Base-by-base conservation (phyloP, 2,329 filamentous ascomycete species). In the Nigrospora oryzae region DNA sequence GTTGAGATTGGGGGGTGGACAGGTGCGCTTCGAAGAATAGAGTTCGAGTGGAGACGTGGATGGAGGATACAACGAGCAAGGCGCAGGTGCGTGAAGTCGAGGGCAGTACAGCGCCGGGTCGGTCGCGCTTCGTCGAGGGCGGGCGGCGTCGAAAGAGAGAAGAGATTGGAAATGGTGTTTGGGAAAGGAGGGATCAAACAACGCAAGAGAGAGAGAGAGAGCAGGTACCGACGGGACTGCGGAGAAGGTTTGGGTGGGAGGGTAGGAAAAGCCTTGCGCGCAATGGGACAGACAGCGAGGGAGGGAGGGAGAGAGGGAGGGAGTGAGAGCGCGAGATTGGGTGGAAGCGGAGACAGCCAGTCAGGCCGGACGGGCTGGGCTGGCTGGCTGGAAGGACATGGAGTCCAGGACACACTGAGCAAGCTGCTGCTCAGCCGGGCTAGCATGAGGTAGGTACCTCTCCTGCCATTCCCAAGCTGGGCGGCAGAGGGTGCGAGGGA, bases 21-120 rank as follows among this genome's bases (percentile, higher is more conserved):
- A 28, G 34, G 14, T 23, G 30, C 36, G 43, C 36, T 11, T 36
- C 46, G 41, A 43, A 43, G 46, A 55, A 51, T 47, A 53, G 51
- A 52, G 52, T 54, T 53, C 49, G 46, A 52, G 49, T 43, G 51
- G 40, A 46, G 50, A 48, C 51, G 46, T 49, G 44, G 34, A 16
- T 36, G 34, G 34, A 36, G 50, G 31, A 48, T 50, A 46, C 37
- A 28, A 28, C 23, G 23, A 28, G 23, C 23, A 28, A 7, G 23
- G 23, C 23, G 23, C 23, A 28, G 23, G 23, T 38, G 36, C 36
- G 34, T 36, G 34, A 36, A 36, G 23, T 28, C 23, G 23, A 28
- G 23, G 23, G 23, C 23, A 28, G 23, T 5, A 28, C 5, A 28
- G 23, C 23, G 23, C 23, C 7, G 23, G 23, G 23, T 28, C 23